Evolutionary conservation across 2,329 filamentous ascomycete species (phyloP).

Genomic region (Exophiala calicioides): DNA sequence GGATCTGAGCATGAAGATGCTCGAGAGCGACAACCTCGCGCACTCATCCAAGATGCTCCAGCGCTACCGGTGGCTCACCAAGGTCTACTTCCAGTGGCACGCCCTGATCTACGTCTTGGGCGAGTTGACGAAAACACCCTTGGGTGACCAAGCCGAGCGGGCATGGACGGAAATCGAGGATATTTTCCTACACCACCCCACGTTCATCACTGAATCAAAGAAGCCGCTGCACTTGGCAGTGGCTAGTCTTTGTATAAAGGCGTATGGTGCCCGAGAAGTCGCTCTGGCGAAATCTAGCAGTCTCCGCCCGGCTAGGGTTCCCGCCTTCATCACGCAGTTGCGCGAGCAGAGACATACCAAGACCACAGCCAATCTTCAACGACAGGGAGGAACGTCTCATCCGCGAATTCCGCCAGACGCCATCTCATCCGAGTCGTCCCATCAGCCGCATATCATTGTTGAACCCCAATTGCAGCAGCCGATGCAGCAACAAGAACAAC

Average conservation of each 20-base stretch:
- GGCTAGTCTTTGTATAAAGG: conserved; percentile 45
- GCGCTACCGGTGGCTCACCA: conserved; percentile 44
- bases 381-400: too few species aligned
- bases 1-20: conserved; percentile 38
- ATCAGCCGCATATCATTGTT: neutral
- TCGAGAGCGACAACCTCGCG: conserved; percentile 42
- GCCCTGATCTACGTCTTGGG: conserved; percentile 46
- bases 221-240: conserved; percentile 45
- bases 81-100: conserved; percentile 14
- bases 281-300: conserved; percentile 23
- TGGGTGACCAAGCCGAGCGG: conserved; percentile 36
- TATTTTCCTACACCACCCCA: conserved; percentile 44
- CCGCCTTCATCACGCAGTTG: conserved; percentile 21
- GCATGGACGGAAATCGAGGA: conserved; percentile 50
- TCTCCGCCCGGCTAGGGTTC: conserved; percentile 27
- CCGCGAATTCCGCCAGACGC: too few species aligned
- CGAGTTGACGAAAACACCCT: conserved; percentile 39
- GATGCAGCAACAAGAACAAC: neutral
- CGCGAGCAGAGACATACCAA: conserved; percentile 15
- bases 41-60: conserved; percentile 41
- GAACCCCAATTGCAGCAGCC: conserved; percentile 3
- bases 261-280: conserved; percentile 43
- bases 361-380: neutral
- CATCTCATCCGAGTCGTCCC: neutral
- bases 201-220: conserved; percentile 37